Conservation (phyloP, 2,329 filamentous ascomycete genomes). For the Phyllosticta citrichinensis region DNA sequence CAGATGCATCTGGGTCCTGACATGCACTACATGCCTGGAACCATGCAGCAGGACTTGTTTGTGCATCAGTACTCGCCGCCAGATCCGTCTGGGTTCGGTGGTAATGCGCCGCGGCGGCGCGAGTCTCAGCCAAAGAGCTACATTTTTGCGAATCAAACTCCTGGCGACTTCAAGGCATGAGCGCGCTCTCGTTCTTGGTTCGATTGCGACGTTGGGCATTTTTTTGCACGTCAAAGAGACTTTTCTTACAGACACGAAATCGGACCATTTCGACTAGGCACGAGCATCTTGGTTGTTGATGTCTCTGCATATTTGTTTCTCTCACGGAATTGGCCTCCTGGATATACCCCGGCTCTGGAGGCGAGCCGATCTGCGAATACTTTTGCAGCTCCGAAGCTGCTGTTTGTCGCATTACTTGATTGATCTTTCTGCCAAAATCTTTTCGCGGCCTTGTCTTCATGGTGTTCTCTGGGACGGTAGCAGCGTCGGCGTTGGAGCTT, state of each 20-base stretch:
- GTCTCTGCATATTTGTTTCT: conserved; percentile 9
- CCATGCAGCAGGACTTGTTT: conserved; percentile 27
- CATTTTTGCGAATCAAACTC: conserved; percentile 38
- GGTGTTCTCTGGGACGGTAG: background rate
- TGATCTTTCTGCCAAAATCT: background rate
- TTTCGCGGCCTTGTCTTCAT: background rate
- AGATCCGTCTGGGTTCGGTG: background rate
- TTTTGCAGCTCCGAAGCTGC: background rate
- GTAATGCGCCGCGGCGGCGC: conserved; percentile 15
- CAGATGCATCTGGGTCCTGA: background rate
- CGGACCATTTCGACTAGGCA: conserved; percentile 3
- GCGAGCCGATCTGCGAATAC: conserved; percentile 8
- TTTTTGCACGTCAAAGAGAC: conserved; percentile 1
- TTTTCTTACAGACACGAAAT: background rate
- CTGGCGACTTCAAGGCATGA: conserved; percentile 30
- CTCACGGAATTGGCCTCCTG: conserved; percentile 8
- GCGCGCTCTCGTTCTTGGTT: background rate
- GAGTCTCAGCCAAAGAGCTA: conserved; percentile 35
- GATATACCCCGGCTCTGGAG: conserved; percentile 11
- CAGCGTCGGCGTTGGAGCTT: background rate
- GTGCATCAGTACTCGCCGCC: conserved; percentile 40
- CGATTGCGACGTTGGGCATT: background rate
- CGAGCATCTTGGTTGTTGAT: conserved; percentile 4
- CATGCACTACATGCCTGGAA: conserved; percentile 2
- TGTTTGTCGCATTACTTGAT: background rate